Base-by-base conservation (phyloP, 2,329 filamentous ascomycete genomes). In the Fusarium subglutinans region DNA sequence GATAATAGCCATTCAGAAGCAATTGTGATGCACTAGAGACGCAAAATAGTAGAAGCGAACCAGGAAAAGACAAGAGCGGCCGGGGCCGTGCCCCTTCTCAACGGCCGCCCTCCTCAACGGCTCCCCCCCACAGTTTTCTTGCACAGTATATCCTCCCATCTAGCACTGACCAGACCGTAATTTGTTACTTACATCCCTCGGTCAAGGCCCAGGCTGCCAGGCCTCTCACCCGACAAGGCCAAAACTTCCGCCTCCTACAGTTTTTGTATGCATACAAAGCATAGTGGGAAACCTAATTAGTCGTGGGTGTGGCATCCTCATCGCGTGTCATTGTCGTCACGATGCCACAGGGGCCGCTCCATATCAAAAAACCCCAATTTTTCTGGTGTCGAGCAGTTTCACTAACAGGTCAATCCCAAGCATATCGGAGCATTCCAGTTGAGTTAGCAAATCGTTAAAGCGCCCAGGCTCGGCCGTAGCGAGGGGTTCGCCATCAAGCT, bases 241-340 rank as follows among this genome's bases (percentile, higher is more conserved):
- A 45, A 51, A 35, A 43, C 58, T 63, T 67, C 61, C 69, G 54
- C 63, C 65, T 72, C 69, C 76, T 77, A 73, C 76, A 74, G 71
- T 69, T 77, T 78, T 77, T 63, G 74, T 74, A 78, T 77, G 72
- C 66, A 74, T 74, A 74, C 69, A 69, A 68, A 63, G 69, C 67
- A 72, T 74, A 66, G 48, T 62, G 70, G 70, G 69, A 75, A 78
- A 78, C 77, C 70, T 77, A 79, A 78, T 78, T 70, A 74, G 68
- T 77, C 63, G 63, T 61, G 69, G 64, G 69, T 74, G 65, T 74
- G 58, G 70, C 67, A 72, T 69, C 68, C 66, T 41, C 58, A 79
- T 78, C 77, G 77, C 77, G 69, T 79, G 77, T 79, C 79, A 71
- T 69, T 76, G 72, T 76, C 73, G 76, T 76, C 77, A 78, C 74